Evolutionary conservation across 805 yeast genomes (phyloP), one percentile per base, ranked within the genome.

Genomic region (Candida berthetii): DNA sequence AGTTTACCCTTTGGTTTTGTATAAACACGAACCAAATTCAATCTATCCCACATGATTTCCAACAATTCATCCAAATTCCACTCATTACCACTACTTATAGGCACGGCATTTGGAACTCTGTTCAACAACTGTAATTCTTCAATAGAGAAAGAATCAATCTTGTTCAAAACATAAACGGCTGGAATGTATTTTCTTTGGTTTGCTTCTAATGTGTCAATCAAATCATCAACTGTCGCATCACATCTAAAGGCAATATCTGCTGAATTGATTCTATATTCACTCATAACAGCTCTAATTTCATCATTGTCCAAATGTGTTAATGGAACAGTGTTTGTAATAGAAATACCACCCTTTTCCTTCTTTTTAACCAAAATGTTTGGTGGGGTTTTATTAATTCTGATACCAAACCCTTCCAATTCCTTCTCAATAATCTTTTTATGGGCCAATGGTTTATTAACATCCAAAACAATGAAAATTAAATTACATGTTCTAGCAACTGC

Each of bases 401-500:
- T 91, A 41, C 99, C 99, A 57, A 93, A 91, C 28, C 99, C 99
- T 68, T 93, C 98, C 61, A 93, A 66, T 65, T 93, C 99, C 54
- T 83, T 80, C 66, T 93, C 99, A 46, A 93, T 89, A 57, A 93
- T 84, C 60, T 82, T 85, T 60, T 93, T 93, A 65, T 93, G 98
- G 48, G 85, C 90, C 53, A 93, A 72, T 4, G 99, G 99, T 60
- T 93, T 93, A 66, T 89, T 88, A 42, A 93, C 99, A 62, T 93
- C 99, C 57, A 93, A 70, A 3, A 93, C 96, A 59, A 93, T 86
- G 63, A 93, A 93, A 39, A 93, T 76, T 55, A 93, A 70, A 61
- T 93, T 90, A 61, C 96, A 95, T 3, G 97, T 88, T 65, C 99
- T 78, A n/a, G 98, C 98, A 45, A 93, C 99, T 2, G 99, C 99